A percentile compares a stretch with the other conserved stretches of the same genome.
These are phyloP conservation scores for Brettanomyces bruxellensis DNA, from an alignment of 805 yeast genomes.

Conservation along the genomic window DNA sequence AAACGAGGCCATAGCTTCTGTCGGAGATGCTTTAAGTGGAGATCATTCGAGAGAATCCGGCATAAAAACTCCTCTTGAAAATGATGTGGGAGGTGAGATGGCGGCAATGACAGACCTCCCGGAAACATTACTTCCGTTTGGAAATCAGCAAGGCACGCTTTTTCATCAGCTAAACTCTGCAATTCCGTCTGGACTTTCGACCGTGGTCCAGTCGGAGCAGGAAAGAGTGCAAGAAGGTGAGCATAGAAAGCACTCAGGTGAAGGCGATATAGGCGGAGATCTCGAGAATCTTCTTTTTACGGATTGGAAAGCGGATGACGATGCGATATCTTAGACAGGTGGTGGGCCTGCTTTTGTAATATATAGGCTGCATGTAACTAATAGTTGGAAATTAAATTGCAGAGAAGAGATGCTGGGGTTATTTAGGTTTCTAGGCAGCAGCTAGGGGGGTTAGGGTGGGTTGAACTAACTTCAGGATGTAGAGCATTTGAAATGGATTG, in stretches of 20 bases:
- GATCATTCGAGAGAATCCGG: not conserved
- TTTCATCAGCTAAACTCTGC: slow-evolving; percentile 6
- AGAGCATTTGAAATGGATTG: no score
- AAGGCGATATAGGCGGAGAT: no score
- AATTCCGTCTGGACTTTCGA: slow-evolving; percentile 25
- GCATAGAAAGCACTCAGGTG: not conserved
- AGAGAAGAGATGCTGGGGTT: no score
- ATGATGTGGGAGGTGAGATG: not conserved
- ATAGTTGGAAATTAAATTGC: no score
- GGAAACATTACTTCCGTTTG: not conserved
- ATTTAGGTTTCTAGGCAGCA: no score
- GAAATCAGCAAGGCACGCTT: not conserved
- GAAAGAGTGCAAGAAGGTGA: slow-evolving; percentile 2
- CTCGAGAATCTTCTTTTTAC: not conserved
- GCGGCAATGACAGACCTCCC: not conserved
- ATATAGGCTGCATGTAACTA: no score
- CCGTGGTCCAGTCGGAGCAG: slow-evolving; percentile 17
- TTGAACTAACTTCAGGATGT: no score
- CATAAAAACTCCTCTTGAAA: not conserved
- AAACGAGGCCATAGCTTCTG: not conserved
- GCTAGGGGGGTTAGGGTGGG: no score
- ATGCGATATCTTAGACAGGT: no score
- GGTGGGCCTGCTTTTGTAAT: no score
- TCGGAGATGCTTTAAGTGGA: not conserved
- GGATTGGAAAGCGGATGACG: no score